phyloP scores from a whole-genome alignment of 306 rosid species.

The Medicago ruthenica region DNA sequence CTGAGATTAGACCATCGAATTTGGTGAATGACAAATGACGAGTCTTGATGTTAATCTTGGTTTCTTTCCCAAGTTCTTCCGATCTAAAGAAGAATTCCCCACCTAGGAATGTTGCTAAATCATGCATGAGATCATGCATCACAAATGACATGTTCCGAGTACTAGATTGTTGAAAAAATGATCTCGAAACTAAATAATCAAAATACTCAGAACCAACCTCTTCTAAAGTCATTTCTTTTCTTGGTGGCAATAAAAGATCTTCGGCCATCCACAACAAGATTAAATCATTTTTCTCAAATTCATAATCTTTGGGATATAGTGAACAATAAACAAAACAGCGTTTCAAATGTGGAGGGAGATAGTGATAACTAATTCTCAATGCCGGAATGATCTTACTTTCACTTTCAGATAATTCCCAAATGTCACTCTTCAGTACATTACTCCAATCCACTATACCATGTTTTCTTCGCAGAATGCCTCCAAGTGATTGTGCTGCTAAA shows the following conservation, averaged over 20 bases:
- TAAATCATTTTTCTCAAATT: too few species aligned
- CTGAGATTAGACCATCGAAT: neutral
- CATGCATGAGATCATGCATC: neutral
- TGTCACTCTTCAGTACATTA: neutral
- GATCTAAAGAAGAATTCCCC: neutral
- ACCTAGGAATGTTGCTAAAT: neutral
- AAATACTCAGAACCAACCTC: neutral
- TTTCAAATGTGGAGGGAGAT: neutral
- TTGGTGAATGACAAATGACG: neutral
- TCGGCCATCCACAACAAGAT: neutral
- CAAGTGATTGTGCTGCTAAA: neutral
- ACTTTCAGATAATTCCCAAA: neutral
- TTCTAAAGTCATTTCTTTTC: neutral
- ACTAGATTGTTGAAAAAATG: neutral
- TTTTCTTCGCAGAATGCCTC: neutral
- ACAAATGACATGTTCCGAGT: neutral
- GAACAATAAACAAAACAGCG: neutral
- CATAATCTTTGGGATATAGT: neutral
- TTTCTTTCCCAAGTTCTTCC: neutral
- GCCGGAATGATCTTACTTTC: neutral
- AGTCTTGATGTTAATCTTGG: neutral
- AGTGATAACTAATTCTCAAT: neutral
- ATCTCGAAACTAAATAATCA: neutral
- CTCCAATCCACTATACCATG: neutral
- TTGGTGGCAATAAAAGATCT: neutral